A percentile compares a stretch with the other conserved stretches of the same genome.
Conservation (phyloP, 257 asterid genomes). For the Ilex aquifolium region DNA sequence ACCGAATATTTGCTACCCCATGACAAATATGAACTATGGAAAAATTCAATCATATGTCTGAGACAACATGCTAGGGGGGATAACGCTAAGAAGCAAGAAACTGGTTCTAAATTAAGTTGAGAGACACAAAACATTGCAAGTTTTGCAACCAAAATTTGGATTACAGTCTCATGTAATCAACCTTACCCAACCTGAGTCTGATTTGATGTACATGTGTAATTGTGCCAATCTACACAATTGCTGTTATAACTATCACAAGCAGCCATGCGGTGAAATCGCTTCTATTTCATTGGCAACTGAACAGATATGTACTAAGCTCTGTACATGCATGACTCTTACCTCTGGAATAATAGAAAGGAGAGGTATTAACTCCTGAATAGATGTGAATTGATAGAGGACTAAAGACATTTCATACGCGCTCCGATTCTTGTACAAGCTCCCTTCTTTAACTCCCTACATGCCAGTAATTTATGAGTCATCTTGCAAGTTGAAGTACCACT, state of each 20-base stretch:
- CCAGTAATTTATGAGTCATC: conserved; percentile 14
- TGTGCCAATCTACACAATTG: not conserved
- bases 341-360: conserved; percentile 64
- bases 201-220: not conserved
- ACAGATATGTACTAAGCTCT: not conserved
- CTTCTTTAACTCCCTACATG: conserved; percentile 39
- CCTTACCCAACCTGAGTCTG: not conserved
- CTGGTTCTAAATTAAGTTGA: too few relatives aligned
- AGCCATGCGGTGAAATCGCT: too few relatives aligned
- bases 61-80: too few relatives aligned
- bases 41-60: too few relatives aligned
- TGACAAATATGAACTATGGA: too few relatives aligned
- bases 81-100: too few relatives aligned
- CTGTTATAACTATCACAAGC: too few relatives aligned
- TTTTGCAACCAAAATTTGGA: not conserved
- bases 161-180: not conserved
- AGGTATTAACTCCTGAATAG: conserved; percentile 54
- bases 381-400: conserved; percentile 39
- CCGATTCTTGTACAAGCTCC: conserved; percentile 19
- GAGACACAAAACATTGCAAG: not conserved
- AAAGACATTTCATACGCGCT: conserved; percentile 30
- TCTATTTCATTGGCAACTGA: too few relatives aligned
- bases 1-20: too few relatives aligned
- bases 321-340: conserved; percentile 33
- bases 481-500: not conserved